Conservation (phyloP, 495 filamentous ascomycete species). For the Letharia lupina region DNA sequence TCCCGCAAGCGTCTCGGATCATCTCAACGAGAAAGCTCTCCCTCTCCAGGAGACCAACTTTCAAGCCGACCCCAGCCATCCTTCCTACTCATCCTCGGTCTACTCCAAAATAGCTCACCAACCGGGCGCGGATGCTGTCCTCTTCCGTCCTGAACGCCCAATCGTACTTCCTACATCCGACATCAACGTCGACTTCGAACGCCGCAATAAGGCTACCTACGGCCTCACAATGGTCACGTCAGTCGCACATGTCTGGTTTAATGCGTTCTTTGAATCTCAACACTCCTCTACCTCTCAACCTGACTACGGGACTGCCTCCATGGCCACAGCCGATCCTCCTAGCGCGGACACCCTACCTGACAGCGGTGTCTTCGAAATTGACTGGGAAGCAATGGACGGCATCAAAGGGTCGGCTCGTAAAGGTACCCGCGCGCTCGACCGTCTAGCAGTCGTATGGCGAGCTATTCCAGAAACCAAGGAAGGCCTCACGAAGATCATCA, state of each 20-base stretch:
- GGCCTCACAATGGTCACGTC: slow-evolving; percentile 84
- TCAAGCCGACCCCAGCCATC: slow-evolving; percentile 12
- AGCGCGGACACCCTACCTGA: slow-evolving; percentile 48
- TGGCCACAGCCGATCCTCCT: slow-evolving; percentile 31
- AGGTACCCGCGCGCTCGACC: slow-evolving; percentile 73
- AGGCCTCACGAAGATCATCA: slow-evolving; percentile 39
- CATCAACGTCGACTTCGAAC: slow-evolving; percentile 82
- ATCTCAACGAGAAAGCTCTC: slow-evolving; percentile 23
- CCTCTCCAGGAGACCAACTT: slow-evolving; percentile 17
- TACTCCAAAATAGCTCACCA: slow-evolving; percentile 30
- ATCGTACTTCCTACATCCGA: slow-evolving; percentile 71
- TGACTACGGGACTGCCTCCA: slow-evolving; percentile 20
- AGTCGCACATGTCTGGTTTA: slow-evolving; percentile 94
- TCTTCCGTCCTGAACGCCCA: slow-evolving; percentile 61
- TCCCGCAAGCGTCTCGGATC: slow-evolving; percentile 16
- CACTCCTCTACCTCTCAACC: slow-evolving; percentile 48
- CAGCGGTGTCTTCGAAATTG: slow-evolving; percentile 52
- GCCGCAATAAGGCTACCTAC: slow-evolving; percentile 66
- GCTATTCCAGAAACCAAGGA: slow-evolving; percentile 27
- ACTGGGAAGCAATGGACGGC: slow-evolving; percentile 61
- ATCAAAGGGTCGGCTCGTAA: slow-evolving; percentile 74
- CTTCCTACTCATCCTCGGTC: slow-evolving; percentile 19
- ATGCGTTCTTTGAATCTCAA: slow-evolving; percentile 82
- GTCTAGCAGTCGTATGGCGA: slow-evolving; percentile 80
- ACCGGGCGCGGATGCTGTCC: slow-evolving; percentile 53